phyloP scores from a whole-genome alignment of 2,329 filamentous ascomycete species.

The Colletotrichum navitas region DNA sequence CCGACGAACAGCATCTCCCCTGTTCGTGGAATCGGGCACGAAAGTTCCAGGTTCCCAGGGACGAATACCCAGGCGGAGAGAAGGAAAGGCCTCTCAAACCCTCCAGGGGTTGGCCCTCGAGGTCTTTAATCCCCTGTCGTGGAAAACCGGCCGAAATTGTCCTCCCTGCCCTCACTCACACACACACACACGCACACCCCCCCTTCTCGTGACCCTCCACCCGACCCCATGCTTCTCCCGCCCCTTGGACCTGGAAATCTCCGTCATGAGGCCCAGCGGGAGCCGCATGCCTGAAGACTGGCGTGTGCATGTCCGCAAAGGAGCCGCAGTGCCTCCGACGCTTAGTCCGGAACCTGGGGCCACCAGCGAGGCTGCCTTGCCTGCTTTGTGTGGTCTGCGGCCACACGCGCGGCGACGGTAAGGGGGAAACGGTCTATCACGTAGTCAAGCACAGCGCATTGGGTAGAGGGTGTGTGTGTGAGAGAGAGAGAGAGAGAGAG shows the following conservation, averaged over 20 bases:
- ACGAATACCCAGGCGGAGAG: background rate
- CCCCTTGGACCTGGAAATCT: slow-evolving; percentile 12
- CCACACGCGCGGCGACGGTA: background rate
- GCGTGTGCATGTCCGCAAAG: slow-evolving; percentile 17
- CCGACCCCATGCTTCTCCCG: slow-evolving; percentile 17
- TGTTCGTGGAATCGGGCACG: slow-evolving; percentile 3
- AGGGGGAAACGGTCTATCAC: too few relatives aligned
- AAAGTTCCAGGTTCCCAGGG: slow-evolving; percentile 7
- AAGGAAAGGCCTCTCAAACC: background rate
- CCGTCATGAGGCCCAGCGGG: slow-evolving; percentile 2
- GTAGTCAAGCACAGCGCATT: too few relatives aligned
- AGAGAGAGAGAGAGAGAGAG: too few relatives aligned
- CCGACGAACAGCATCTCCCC: slow-evolving; percentile 3
- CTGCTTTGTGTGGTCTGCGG: background rate
- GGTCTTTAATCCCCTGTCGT: background rate
- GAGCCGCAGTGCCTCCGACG: slow-evolving; percentile 35
- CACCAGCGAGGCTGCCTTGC: background rate
- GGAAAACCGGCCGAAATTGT: slow-evolving; percentile 34
- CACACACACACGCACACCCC: background rate
- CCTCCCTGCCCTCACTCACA: background rate
- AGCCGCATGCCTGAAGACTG: slow-evolving; percentile 14
- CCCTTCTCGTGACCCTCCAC: background rate
- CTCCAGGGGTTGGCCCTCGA: background rate
- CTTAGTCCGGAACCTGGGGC: slow-evolving; percentile 30
- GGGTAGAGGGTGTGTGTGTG: too few relatives aligned